These are phyloP conservation scores for Oxyria digyna DNA, from an alignment of 148 eudicot species.

Conservation along the genomic window DNA sequence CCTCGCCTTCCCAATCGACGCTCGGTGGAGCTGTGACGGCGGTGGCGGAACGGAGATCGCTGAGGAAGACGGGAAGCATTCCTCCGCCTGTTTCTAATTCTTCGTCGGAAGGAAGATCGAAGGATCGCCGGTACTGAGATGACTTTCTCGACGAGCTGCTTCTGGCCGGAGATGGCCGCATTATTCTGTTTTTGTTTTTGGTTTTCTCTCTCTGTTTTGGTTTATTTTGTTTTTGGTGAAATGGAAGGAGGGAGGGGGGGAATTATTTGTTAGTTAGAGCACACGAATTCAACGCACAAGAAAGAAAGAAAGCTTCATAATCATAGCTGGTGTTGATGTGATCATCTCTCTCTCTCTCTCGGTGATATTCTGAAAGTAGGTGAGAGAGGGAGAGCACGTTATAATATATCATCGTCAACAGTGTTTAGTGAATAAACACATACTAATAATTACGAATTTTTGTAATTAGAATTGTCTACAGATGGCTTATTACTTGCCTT, in stretches of 20 bases:
- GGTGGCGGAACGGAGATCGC: background rate
- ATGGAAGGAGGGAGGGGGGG: background rate
- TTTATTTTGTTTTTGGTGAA: no score
- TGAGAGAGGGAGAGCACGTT: slow-evolving; percentile 1
- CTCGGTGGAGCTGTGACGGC: background rate
- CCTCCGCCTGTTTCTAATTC: background rate
- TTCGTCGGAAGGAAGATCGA: slow-evolving; percentile 1
- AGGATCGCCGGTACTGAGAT: background rate
- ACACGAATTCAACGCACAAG: slow-evolving; percentile 32
- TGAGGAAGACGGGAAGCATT: slow-evolving; percentile 1
- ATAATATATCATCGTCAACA: no score
- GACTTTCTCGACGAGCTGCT: background rate
- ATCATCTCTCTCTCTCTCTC: no score
- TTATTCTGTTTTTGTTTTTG: background rate
- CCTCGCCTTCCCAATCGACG: slow-evolving; percentile 13
- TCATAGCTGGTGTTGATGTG: slow-evolving; percentile 7
- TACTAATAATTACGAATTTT: no score
- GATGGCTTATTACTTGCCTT: no score
- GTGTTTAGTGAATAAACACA: no score
- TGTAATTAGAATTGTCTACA: no score
- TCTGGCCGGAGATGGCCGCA: slow-evolving; percentile 5
- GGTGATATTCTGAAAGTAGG: slow-evolving; percentile 7
- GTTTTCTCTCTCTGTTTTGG: background rate
- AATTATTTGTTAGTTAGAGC: background rate
- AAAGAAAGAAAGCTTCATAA: slow-evolving; percentile 4